These are phyloP conservation scores for Linderina pennispora DNA, from an alignment of 192 early-diverging fungal species.

Conservation along the genomic window DNA sequence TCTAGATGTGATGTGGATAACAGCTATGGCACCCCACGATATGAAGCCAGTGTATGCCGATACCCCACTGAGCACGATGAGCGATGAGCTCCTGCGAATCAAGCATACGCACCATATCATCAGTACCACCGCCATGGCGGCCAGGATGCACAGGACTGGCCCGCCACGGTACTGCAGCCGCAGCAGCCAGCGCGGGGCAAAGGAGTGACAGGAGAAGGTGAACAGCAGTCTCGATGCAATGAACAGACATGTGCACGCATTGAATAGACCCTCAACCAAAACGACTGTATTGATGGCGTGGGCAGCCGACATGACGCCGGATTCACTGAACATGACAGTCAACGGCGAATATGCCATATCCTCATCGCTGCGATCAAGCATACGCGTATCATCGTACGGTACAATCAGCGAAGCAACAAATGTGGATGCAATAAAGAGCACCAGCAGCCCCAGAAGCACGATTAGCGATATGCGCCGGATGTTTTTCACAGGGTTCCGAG, in stretches of 20 bases:
- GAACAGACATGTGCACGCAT: constrained; percentile 13
- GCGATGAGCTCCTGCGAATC: constrained; percentile 1
- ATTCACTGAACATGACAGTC: constrained; percentile 13
- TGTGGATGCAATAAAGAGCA: constrained; percentile 7
- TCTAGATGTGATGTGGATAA: constrained; percentile 10
- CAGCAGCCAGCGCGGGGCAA: constrained; percentile 12
- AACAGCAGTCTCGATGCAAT: constrained; percentile 7
- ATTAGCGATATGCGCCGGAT: constrained; percentile 1
- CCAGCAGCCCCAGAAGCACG: constrained; percentile 4
- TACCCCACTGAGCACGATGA: constrained; percentile 8
- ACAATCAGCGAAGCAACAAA: constrained; percentile 17
- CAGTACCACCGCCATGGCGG: no score
- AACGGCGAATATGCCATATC: constrained; percentile 9
- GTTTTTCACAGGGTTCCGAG: constrained; percentile 3
- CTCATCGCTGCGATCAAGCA: constrained; percentile 1
- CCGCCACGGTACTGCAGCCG: constrained; percentile 2
- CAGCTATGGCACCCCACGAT: constrained; percentile 12
- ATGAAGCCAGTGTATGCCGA: constrained; percentile 13
- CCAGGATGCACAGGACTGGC: constrained; percentile 2
- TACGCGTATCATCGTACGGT: constrained; percentile 1
- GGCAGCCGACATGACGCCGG: constrained; percentile 5
- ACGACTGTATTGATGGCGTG: constrained; percentile 15
- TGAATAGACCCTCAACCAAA: constrained; percentile 6
- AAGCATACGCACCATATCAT: constrained; percentile 9
- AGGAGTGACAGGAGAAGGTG: constrained; percentile 6